phyloP scores from a whole-genome alignment of 495 filamentous ascomycete species.

The Niebla homalea region DNA sequence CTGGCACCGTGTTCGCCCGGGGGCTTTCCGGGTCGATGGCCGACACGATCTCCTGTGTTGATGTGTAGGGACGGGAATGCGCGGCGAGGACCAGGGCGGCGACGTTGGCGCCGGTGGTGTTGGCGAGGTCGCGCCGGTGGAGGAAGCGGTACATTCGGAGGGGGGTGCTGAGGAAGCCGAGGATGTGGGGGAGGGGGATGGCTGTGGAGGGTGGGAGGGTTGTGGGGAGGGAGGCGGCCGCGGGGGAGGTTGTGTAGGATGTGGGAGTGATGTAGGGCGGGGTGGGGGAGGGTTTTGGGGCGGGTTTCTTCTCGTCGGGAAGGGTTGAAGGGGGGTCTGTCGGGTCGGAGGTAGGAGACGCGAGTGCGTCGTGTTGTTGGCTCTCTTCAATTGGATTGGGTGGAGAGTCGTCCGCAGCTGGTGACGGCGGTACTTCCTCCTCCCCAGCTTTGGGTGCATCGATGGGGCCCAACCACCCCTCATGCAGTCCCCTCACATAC shows the following conservation, averaged over 20 bases:
- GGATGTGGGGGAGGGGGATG: constrained; percentile 73
- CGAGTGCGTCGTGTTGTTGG: not conserved
- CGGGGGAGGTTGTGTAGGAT: constrained; percentile 50
- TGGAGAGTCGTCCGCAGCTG: not conserved
- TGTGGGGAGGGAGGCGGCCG: constrained; percentile 47
- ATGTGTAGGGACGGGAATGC: constrained; percentile 35
- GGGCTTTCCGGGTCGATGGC: constrained; percentile 10
- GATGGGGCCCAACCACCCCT: constrained; percentile 89
- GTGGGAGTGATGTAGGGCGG: constrained; percentile 53
- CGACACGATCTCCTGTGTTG: not conserved
- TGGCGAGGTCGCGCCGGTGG: constrained; percentile 71
- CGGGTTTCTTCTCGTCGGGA: not conserved
- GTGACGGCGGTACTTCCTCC: not conserved
- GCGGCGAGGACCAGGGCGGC: constrained; percentile 67
- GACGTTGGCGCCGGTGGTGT: constrained; percentile 77
- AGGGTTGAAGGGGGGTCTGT: not conserved
- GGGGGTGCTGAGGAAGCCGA: constrained; percentile 87
- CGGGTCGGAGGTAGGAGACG: not conserved
- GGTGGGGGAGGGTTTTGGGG: constrained; percentile 26
- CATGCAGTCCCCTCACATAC: constrained; percentile 83
- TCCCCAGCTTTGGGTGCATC: constrained; percentile 19
- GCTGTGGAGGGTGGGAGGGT: constrained; percentile 52
- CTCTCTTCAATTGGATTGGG: not conserved
- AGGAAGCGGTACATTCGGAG: constrained; percentile 80
- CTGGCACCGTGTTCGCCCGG: constrained; percentile 12